Percentiles rank a stretch among this genome's conserved stretches.
Conservation (phyloP, 2,329 filamentous ascomycete genomes). For the Ceratocystis papillata region DNA sequence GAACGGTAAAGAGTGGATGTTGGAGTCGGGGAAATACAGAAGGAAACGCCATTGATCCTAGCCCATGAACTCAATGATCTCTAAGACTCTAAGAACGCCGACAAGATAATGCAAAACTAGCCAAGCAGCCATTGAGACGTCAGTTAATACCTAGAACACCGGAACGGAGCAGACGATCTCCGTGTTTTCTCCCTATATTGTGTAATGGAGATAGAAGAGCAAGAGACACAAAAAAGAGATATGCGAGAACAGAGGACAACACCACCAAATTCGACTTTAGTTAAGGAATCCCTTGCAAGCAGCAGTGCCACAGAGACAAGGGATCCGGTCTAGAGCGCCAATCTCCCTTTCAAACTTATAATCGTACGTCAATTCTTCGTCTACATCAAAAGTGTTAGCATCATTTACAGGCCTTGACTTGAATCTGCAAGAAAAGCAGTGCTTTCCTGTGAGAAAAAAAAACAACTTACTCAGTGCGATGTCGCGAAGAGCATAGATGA, state of each 20-base stretch:
- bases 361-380: slow-evolving; percentile 98
- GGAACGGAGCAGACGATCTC: background rate
- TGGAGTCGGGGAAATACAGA: background rate
- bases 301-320: slow-evolving; percentile 89
- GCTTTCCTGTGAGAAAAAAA: background rate
- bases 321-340: slow-evolving; percentile 87
- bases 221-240: background rate
- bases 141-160: background rate
- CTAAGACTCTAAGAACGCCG: background rate
- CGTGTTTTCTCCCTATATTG: background rate
- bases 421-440: background rate
- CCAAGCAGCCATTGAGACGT: background rate
- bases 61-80: background rate
- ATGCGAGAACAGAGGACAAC: background rate
- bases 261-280: slow-evolving; percentile 37
- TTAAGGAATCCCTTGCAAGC: slow-evolving; percentile 99
- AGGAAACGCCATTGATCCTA: no score
- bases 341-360: slow-evolving; percentile 99
- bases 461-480: slow-evolving; percentile 75
- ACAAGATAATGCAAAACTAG: background rate
- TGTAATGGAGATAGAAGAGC: background rate
- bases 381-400: slow-evolving; percentile 39
- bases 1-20: background rate
- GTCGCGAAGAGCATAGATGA: slow-evolving; percentile 94
- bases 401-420: background rate